phyloP scores from a whole-genome alignment of 2,329 filamentous ascomycete genomes.

The Diaporthe amygdali region DNA sequence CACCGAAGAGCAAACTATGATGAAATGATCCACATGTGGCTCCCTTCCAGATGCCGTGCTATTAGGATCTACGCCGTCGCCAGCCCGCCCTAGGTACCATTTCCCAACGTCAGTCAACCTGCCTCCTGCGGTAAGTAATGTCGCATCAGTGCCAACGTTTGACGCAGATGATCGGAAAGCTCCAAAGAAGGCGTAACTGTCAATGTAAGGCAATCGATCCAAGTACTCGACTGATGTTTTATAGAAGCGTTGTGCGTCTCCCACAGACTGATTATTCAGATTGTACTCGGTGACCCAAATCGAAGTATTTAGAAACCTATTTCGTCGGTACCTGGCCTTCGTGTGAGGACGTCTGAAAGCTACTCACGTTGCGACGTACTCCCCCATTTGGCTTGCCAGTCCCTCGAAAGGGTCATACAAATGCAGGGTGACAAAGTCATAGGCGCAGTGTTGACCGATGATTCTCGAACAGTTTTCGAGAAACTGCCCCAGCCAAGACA shows the following conservation, averaged over 20 bases:
- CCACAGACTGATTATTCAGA: slow-evolving; percentile 59
- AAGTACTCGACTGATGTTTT: slow-evolving; percentile 71
- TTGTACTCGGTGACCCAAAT: slow-evolving; percentile 86
- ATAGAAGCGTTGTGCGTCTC: slow-evolving; percentile 68
- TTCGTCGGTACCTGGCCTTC: background rate
- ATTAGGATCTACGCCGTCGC: slow-evolving; percentile 49
- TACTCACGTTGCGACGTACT: slow-evolving; percentile 53
- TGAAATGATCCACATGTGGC: background rate
- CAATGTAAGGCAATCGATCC: slow-evolving; percentile 66
- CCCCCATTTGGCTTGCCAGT: slow-evolving; percentile 69
- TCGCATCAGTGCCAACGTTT: slow-evolving; percentile 76
- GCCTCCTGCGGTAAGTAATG: slow-evolving; percentile 72
- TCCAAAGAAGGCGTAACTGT: slow-evolving; percentile 77
- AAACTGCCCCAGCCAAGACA: slow-evolving; percentile 72
- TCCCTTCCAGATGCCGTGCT: background rate
- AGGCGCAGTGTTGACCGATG: slow-evolving; percentile 65
- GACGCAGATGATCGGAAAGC: slow-evolving; percentile 72
- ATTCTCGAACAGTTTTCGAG: slow-evolving; percentile 66
- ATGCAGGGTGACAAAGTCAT: slow-evolving; percentile 68
- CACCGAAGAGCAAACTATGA: background rate
- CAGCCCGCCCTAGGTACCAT: slow-evolving; percentile 71
- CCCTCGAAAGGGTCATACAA: slow-evolving; percentile 75
- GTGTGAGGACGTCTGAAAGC: background rate
- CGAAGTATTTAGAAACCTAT: slow-evolving; percentile 62
- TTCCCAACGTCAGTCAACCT: slow-evolving; percentile 76